Base-by-base conservation (phyloP, 164 flowering plant species). In the Hamamelis virginiana region DNA sequence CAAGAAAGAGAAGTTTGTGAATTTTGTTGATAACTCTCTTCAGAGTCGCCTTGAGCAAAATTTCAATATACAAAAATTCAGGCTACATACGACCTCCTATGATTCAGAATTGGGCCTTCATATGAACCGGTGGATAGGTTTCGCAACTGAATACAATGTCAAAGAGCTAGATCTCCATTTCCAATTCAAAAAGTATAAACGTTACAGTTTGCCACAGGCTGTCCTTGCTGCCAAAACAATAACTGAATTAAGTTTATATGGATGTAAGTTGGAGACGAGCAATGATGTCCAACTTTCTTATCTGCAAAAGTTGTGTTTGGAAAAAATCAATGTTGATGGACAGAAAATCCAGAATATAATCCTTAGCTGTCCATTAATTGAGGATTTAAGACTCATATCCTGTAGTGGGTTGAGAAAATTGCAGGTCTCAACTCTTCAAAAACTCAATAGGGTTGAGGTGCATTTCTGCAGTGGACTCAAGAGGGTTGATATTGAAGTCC, bases 301-400 rank as follows among this genome's bases (percentile, higher is more conserved):
- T 48, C 44, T 77, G 66, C 47, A 59, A 48, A 68, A 67, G 44
- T 46, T 80, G 11, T 67, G 69, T 43, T 48, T 80, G 33, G 68
- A 74, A 28, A 58, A 64, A 5, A 38, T 72, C 47, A 11, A 26
- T 50, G 23, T 71, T 21, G 52, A 66, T 58, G 66, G 41, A 9
- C n/a, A 44, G n/a, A 44, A 51, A 22, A 52, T 80, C 22, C 27
- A 56, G 63, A 69, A 59, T 48, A 44, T 80, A 33, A 61, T 77
- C 4, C 11, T 10, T 13, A 21, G 70, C 56, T 80, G 80, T 68
- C 83, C 76, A 43, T 66, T 71, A 62, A 66, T 80, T n/a, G 74
- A 77, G 58, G 80, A 76, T 68, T 52, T 80, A 69, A 66, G 76
- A 28, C 60, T 77, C 10, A 51, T 77, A 62, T 1, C 25, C 22